Evolutionary conservation across 768 basidiomycete genomes (phyloP).

Genomic region (Cyclocybe cylindracea): DNA sequence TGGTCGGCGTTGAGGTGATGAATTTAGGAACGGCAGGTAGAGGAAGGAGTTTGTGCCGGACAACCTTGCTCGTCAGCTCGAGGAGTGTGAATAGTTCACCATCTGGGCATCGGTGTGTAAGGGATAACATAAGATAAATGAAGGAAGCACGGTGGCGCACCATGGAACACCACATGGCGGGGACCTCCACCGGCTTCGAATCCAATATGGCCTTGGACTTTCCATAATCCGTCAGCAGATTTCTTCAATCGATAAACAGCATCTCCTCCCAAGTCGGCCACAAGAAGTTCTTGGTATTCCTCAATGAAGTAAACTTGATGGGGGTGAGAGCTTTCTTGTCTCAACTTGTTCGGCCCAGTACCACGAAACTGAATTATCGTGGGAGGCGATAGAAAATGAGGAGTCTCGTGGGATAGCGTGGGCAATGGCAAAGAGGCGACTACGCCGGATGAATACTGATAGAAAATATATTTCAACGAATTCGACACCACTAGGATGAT

Average conservation of each 20-base stretch:
- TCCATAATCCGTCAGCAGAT: constrained; percentile 45
- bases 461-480: constrained; percentile 1
- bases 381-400: constrained; percentile 41
- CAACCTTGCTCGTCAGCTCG: constrained; percentile 62
- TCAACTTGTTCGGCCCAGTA: constrained; percentile 60
- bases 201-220: constrained; percentile 45
- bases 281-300: constrained; percentile 56
- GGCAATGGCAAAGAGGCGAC: constrained; percentile 49
- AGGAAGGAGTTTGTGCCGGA: constrained; percentile 53
- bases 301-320: constrained; percentile 66
- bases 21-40: constrained; percentile 41
- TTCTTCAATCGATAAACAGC: constrained; percentile 58
- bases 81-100: constrained; percentile 64
- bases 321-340: constrained; percentile 76
- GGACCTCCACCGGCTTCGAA: constrained; percentile 66
- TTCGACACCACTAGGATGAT: neutral
- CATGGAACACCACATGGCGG: constrained; percentile 64
- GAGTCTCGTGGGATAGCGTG: constrained; percentile 41
- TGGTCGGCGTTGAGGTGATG: constrained; percentile 47
- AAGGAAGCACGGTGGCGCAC: constrained; percentile 36
- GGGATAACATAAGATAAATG: neutral
- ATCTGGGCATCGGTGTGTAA: constrained; percentile 36
- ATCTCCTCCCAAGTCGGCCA: constrained; percentile 80
- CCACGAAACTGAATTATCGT: constrained; percentile 46
- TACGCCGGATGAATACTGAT: constrained; percentile 70